Conservation (phyloP, 225 moss, liverwort and hornwort species). For the Pseudisothecium myosuroides region DNA sequence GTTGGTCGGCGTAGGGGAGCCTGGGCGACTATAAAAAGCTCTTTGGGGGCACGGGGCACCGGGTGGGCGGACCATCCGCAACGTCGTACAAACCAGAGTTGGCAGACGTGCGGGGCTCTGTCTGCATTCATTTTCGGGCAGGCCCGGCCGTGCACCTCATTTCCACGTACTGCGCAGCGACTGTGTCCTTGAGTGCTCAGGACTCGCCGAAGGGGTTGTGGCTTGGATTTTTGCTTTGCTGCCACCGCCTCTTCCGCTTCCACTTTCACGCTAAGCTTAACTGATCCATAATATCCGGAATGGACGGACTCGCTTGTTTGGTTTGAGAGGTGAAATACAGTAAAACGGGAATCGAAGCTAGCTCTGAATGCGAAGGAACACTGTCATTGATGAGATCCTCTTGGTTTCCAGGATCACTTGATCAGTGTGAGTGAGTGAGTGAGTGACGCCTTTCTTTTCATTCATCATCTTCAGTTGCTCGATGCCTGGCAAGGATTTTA, state of each 20-base stretch:
- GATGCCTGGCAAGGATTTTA: background rate
- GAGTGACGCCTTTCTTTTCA: background rate
- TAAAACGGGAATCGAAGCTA: background rate
- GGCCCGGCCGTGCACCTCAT: background rate
- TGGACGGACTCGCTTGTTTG: background rate
- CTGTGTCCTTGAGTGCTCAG: background rate
- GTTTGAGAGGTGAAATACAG: background rate
- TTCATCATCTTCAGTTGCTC: background rate
- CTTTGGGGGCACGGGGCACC: background rate
- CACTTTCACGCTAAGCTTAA: background rate
- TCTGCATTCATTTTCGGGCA: background rate
- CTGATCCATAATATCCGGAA: no score
- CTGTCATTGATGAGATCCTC: background rate
- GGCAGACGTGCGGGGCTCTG: conserved; percentile 9
- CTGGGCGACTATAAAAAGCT: background rate
- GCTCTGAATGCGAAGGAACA: background rate
- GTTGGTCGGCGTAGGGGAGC: background rate
- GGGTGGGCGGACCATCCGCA: background rate
- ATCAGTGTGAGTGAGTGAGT: no score
- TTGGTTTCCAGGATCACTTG: background rate
- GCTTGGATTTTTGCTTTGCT: background rate
- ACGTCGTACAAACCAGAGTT: background rate
- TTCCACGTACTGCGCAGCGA: background rate
- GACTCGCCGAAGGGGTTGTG: background rate
- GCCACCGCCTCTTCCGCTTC: background rate